Conservation (phyloP, 2,329 filamentous ascomycete species). For the Penicillium verrucosum region DNA sequence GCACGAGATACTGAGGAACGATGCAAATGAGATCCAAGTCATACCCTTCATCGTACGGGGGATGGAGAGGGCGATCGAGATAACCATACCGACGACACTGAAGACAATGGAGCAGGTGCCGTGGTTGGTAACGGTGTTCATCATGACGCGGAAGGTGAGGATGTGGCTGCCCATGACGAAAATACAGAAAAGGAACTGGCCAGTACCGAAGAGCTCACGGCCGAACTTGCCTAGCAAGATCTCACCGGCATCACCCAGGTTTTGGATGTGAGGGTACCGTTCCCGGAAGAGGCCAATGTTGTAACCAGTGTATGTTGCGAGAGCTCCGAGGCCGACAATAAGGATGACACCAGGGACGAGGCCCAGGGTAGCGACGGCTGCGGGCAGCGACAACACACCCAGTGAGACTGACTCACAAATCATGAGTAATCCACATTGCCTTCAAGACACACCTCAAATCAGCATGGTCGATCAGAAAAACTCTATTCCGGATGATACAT, state of each 20-base stretch:
- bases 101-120: slow-evolving; percentile 63
- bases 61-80: slow-evolving; percentile 46
- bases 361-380: slow-evolving; percentile 23
- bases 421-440: slow-evolving; percentile 27
- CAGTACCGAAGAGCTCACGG: slow-evolving; percentile 60
- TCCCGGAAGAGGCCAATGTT: slow-evolving; percentile 59
- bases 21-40: slow-evolving; percentile 58
- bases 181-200: slow-evolving; percentile 62
- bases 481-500: background rate
- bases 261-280: slow-evolving; percentile 57
- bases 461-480: background rate
- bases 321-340: slow-evolving; percentile 52
- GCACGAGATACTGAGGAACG: slow-evolving; percentile 61
- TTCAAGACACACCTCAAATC: background rate
- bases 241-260: slow-evolving; percentile 65
- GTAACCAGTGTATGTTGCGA: slow-evolving; percentile 59
- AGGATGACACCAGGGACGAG: slow-evolving; percentile 48
- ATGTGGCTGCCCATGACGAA: slow-evolving; percentile 70
- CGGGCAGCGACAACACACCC: slow-evolving; percentile 24
- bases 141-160: slow-evolving; percentile 66
- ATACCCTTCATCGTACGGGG: slow-evolving; percentile 63
- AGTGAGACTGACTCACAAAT: slow-evolving; percentile 28
- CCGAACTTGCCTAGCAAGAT: slow-evolving; percentile 61
- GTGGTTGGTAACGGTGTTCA: slow-evolving; percentile 62
- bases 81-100: slow-evolving; percentile 56